phyloP scores from a whole-genome alignment of 768 basidiomycete species.

The Suillus ampliporus region DNA sequence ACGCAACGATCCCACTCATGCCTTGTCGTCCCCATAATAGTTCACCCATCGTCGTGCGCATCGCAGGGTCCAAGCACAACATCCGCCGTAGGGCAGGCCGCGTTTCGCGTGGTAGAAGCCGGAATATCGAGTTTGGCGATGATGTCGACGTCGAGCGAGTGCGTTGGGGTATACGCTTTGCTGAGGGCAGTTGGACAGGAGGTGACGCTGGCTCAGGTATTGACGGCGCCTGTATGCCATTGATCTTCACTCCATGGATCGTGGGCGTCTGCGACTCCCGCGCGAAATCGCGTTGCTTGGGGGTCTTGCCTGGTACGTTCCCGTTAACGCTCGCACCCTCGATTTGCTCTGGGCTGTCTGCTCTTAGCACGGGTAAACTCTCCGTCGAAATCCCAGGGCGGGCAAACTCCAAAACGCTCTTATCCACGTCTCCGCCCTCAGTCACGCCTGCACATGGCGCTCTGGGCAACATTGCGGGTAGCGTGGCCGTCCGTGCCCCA shows the following conservation, averaged over 20 bases:
- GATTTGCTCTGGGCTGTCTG: not conserved
- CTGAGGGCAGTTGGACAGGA: conserved; percentile 58
- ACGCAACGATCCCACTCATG: conserved; percentile 65
- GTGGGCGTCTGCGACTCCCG: conserved; percentile 13
- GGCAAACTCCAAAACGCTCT: conserved; percentile 75
- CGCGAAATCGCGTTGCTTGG: not conserved
- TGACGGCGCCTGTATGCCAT: conserved; percentile 3
- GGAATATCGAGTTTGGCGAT: conserved; percentile 86
- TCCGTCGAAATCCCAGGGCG: conserved; percentile 81
- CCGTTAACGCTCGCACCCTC: conserved; percentile 1
- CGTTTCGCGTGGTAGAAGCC: conserved; percentile 92
- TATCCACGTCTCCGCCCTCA: conserved; percentile 57
- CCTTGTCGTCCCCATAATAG: conserved; percentile 83
- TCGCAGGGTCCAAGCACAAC: conserved; percentile 88
- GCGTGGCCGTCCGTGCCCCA: conserved; percentile 37
- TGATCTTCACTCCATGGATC: conserved; percentile 11
- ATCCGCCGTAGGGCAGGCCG: conserved; percentile 90
- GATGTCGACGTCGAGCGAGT: conserved; percentile 30
- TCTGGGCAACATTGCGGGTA: conserved; percentile 32
- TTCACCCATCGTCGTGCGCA: conserved; percentile 92
- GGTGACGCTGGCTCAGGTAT: conserved; percentile 29
- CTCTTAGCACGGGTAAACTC: conserved; percentile 49
- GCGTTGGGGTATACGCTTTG: conserved; percentile 55
- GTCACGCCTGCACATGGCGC: conserved; percentile 7
- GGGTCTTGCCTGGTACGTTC: conserved; percentile 9